Conservation (phyloP, 306 rosid genomes). For the Bauhinia variegata region DNA sequence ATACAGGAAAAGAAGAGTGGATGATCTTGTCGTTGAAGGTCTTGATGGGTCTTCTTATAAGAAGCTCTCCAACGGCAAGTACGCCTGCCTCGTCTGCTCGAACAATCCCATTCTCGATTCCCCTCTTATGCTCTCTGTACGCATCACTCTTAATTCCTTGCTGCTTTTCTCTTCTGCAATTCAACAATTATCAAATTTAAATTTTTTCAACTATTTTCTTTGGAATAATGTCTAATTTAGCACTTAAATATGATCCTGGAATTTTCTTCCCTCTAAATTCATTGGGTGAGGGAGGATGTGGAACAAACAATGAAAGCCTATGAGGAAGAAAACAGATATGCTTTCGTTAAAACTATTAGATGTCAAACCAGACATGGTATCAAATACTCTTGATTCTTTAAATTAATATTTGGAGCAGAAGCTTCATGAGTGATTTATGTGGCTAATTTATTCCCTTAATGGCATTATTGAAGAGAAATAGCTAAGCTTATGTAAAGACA, state of each 20-base stretch:
- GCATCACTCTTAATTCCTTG: background rate
- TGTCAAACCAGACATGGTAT: no score
- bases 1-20: conserved; percentile 43
- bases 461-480: background rate
- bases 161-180: no score
- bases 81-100: conserved; percentile 40
- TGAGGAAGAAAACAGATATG: no score
- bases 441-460: no score
- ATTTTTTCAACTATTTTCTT: background rate
- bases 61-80: conserved; percentile 45
- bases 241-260: background rate
- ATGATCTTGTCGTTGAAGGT: conserved; percentile 26
- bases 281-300: no score
- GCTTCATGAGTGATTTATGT: background rate
- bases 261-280: background rate
- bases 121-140: conserved; percentile 42
- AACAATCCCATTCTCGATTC: conserved; percentile 42
- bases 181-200: no score
- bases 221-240: background rate
- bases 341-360: no score
- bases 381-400: no score
- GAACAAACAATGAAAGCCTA: no score
- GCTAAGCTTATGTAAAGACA: background rate
- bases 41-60: conserved; percentile 30
- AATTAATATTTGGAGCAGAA: no score